Evolutionary conservation across 805 yeast species (phyloP).

Genomic region (Ogataea haglerorum): DNA sequence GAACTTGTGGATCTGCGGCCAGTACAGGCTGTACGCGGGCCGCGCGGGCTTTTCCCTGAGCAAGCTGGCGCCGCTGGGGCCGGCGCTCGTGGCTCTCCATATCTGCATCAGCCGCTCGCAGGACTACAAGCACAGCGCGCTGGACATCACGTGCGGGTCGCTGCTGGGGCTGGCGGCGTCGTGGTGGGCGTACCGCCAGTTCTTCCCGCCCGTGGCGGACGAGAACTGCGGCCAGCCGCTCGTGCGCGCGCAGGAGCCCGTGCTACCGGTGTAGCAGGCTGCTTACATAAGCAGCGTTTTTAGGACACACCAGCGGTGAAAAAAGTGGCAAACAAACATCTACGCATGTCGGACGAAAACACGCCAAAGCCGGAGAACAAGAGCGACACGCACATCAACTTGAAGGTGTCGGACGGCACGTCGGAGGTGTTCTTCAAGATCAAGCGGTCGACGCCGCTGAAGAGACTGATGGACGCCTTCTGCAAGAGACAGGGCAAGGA

Average conservation of each 20-base stretch:
- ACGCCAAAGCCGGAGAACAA: constrained; percentile 38
- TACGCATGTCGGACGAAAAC: constrained; percentile 31
- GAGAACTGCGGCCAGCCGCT: constrained; percentile 10
- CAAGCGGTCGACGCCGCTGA: constrained; percentile 86
- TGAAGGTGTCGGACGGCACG: constrained; percentile 90
- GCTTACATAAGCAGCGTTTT: constrained; percentile 5
- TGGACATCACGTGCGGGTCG: constrained; percentile 74
- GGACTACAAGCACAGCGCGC: constrained; percentile 88
- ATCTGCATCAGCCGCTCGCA: constrained; percentile 80
- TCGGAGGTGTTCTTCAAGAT: constrained; percentile 95
- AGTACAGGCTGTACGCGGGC: constrained; percentile 36
- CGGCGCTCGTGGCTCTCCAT: constrained; percentile 59
- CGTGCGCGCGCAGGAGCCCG: constrained; percentile 7
- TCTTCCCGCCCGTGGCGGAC: constrained; percentile 19
- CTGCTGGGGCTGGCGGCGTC: constrained; percentile 58
- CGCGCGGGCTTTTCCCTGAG: constrained; percentile 3
- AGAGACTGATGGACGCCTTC: constrained; percentile 94
- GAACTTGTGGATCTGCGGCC: constrained; percentile 62
- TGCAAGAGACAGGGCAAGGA: constrained; percentile 97
- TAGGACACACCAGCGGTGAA: constrained; percentile 2
- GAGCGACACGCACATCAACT: constrained; percentile 69
- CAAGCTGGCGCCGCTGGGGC: constrained; percentile 29
- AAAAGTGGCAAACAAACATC: constrained; percentile 6
- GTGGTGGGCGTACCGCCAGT: constrained; percentile 23
- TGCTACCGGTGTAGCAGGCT: constrained; percentile 1